These are phyloP conservation scores for Penicillium sp. DNA, from an alignment of 2,329 filamentous ascomycete genomes.

Conservation along the genomic window DNA sequence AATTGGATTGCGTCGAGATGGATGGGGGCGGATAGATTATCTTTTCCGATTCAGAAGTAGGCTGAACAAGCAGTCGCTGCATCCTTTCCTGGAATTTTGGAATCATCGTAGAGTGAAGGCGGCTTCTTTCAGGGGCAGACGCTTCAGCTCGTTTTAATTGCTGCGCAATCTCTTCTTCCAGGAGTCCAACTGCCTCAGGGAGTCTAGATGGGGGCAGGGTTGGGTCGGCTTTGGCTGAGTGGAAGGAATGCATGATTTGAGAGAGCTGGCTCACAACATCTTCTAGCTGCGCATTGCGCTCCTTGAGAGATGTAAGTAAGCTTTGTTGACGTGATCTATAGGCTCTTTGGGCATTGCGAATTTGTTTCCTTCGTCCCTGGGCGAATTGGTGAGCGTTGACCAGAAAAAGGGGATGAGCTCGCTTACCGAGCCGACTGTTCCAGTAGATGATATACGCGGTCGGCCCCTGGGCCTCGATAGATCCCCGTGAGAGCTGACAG, in stretches of 20 bases:
- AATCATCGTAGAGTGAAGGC: background rate
- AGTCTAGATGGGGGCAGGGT: slow-evolving; percentile 8
- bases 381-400: background rate
- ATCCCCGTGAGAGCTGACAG: background rate
- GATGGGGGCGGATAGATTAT: background rate
- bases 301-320: slow-evolving; percentile 13
- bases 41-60: background rate
- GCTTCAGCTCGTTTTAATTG: background rate
- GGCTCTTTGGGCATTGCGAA: slow-evolving; percentile 21
- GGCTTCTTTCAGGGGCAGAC: background rate
- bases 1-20: background rate
- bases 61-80: background rate
- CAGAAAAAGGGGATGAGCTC: background rate
- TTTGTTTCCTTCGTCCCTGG: slow-evolving; percentile 3
- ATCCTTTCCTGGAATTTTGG: background rate
- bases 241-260: slow-evolving; percentile 11
- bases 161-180: slow-evolving; percentile 10
- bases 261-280: slow-evolving; percentile 5
- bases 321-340: slow-evolving; percentile 19
- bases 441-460: slow-evolving; percentile 2
- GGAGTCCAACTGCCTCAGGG: slow-evolving; percentile 3
- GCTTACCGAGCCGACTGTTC: background rate
- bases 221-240: background rate
- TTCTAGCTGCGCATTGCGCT: slow-evolving; percentile 15
- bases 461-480: background rate